Evolutionary conservation across 2,329 filamentous ascomycete species (phyloP).

Genomic region (Ophiosphaerella narmari): DNA sequence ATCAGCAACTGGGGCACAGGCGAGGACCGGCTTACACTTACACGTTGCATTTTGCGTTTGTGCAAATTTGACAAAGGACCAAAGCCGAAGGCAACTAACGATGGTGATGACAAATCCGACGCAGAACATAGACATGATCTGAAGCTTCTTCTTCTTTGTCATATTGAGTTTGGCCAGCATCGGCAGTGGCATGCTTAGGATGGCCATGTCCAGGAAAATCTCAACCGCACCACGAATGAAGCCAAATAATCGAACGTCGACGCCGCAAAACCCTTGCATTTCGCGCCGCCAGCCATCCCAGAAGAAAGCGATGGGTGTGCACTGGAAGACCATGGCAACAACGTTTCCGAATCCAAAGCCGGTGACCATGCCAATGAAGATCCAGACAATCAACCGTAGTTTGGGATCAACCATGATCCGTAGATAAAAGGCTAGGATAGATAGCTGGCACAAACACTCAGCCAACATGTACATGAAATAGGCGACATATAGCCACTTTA

Average conservation of each 20-base stretch:
- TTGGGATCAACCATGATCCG: conserved; percentile 32
- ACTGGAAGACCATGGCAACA: conserved; percentile 43
- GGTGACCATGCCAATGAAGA: conserved; percentile 23
- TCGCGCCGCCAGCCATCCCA: conserved; percentile 50
- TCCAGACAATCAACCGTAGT: conserved; percentile 20
- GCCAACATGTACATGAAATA: conserved; percentile 38
- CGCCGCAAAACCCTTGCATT: conserved; percentile 36
- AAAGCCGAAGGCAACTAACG: conserved; percentile 28
- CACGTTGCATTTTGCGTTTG: conserved; percentile 28
- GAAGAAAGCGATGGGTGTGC: conserved; percentile 43
- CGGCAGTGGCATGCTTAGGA: conserved; percentile 28
- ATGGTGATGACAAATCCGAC: conserved; percentile 32
- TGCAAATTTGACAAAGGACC: conserved; percentile 24
- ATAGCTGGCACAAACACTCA: conserved; percentile 34
- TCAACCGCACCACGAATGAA: conserved; percentile 41
- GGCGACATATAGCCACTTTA: conserved; percentile 36
- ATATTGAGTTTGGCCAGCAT: conserved; percentile 29
- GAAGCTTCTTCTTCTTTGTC: conserved; percentile 30
- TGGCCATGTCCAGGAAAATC: conserved; percentile 31
- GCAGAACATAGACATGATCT: conserved; percentile 36
- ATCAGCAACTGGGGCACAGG: not conserved
- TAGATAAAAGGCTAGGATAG: conserved; percentile 40
- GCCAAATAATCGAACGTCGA: conserved; percentile 46
- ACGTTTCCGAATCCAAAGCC: conserved; percentile 32
- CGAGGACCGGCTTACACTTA: conserved; percentile 8